Evolutionary conservation across 2,329 filamentous ascomycete genomes (phyloP).

Genomic region (Monosporascus sp.): DNA sequence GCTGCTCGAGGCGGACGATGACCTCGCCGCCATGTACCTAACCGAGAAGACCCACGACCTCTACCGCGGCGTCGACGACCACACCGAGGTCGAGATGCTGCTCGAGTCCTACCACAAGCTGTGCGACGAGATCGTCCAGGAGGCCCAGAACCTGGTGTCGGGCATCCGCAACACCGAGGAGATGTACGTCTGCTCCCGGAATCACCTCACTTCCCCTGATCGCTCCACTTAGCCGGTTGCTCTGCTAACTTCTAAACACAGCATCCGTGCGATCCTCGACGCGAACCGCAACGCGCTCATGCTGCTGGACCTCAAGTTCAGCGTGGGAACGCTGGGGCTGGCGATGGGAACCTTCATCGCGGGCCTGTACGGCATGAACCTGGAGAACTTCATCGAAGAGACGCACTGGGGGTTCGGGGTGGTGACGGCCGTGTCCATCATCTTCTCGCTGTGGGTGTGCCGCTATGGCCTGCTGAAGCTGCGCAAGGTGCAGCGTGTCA

Average conservation of each 20-base stretch:
- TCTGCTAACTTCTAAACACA: constrained; percentile 32
- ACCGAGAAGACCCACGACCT: constrained; percentile 78
- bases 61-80: constrained; percentile 71
- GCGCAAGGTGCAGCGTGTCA: constrained; percentile 46
- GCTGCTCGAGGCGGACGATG: constrained; percentile 91
- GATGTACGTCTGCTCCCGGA: constrained; percentile 59
- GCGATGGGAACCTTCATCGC: constrained; percentile 93
- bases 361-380: constrained; percentile 99
- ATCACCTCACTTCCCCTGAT: neutral
- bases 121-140: constrained; percentile 95
- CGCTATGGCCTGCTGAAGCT: constrained; percentile 79
- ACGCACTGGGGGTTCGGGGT: constrained; percentile 78
- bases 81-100: constrained; percentile 95
- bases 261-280: constrained; percentile 92
- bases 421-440: constrained; percentile 64
- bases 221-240: neutral
- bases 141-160: constrained; percentile 85
- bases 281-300: constrained; percentile 98
- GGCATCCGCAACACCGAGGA: constrained; percentile 98
- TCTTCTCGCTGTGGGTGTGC: constrained; percentile 73
- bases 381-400: constrained; percentile 98
- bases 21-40: constrained; percentile 90
- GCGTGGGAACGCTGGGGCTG: constrained; percentile 88
- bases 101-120: constrained; percentile 97
- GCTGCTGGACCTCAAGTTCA: constrained; percentile 94